A percentile compares a stretch with the other conserved stretches of the same genome.
Conservation (phyloP, 2,329 filamentous ascomycete genomes). For the Hypoxylon sp. region DNA sequence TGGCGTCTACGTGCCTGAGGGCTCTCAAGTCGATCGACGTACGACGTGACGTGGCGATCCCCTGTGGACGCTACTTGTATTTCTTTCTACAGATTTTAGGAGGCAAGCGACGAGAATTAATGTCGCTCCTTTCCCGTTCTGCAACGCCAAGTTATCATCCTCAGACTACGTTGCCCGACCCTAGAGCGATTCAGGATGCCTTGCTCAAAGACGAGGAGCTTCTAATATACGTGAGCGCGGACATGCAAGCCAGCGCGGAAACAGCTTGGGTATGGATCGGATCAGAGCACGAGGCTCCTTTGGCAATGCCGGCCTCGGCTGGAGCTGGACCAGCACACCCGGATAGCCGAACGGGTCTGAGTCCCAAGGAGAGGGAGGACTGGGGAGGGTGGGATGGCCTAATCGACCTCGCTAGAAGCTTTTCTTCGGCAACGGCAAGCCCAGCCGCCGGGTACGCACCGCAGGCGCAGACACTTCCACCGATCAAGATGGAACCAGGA, state of each 20-base stretch:
- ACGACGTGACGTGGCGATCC: conserved; percentile 74
- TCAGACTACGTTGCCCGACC: conserved; percentile 35
- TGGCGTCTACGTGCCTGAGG: conserved; percentile 76
- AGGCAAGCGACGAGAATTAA: conserved; percentile 59
- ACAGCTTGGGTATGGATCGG: conserved; percentile 84
- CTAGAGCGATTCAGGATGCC: conserved; percentile 47
- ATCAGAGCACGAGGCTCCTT: conserved; percentile 57
- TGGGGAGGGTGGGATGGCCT: conserved; percentile 86
- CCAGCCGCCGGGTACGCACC: conserved; percentile 40
- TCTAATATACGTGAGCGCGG: conserved; percentile 83
- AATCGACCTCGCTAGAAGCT: conserved; percentile 66
- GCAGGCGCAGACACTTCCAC: conserved; percentile 43
- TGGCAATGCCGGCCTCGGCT: conserved; percentile 38
- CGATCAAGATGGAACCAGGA: conserved; percentile 46
- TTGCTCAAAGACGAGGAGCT: conserved; percentile 80
- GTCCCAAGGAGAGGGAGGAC: conserved; percentile 65
- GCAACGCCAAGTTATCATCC: conserved; percentile 38
- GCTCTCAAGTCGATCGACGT: conserved; percentile 74
- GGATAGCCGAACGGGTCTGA: conserved; percentile 61
- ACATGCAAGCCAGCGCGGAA: conserved; percentile 81
- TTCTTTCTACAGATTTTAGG: conserved; percentile 80
- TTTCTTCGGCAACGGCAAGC: conserved; percentile 52
- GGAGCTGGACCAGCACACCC: conserved; percentile 53
- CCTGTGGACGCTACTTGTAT: conserved; percentile 80
- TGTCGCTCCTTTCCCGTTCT: conserved; percentile 43